Evolutionary conservation across 2,329 filamentous ascomycete species (phyloP).

Genomic region (Sporothrix schenckii): DNA sequence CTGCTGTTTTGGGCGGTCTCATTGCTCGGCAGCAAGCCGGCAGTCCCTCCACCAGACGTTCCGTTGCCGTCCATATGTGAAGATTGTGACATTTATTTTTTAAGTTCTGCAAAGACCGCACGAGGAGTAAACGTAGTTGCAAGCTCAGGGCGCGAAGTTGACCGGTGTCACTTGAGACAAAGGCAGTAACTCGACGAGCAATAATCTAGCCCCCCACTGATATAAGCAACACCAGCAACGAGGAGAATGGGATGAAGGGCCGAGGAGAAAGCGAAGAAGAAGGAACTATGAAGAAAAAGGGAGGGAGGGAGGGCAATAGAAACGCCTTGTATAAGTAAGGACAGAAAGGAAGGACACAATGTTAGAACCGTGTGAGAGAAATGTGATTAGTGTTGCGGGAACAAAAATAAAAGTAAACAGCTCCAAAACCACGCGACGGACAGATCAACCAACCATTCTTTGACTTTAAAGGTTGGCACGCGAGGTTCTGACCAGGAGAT

Average conservation of each 20-base stretch:
- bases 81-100: no score
- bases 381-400: neutral
- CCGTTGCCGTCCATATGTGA: constrained; percentile 4
- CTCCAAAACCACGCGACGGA: neutral
- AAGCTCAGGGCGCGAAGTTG: neutral
- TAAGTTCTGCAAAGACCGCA: neutral
- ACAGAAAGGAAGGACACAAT: neutral
- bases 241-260: neutral
- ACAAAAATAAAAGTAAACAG: neutral
- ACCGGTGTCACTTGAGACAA: neutral
- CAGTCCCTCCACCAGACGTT: neutral
- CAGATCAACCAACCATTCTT: neutral
- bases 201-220: neutral
- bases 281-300: neutral
- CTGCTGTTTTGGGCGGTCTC: neutral
- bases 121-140: neutral
- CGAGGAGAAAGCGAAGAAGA: neutral
- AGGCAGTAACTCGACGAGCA: neutral
- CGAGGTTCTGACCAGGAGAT: neutral
- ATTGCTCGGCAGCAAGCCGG: neutral
- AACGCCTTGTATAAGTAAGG: neutral
- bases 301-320: neutral
- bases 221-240: neutral
- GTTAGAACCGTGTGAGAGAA: neutral
- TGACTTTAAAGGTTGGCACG: neutral